Evolutionary conservation across 441 rosid species (phyloP), one percentile per base, ranked within the genome.

Genomic region (Biscutella auriculata): DNA sequence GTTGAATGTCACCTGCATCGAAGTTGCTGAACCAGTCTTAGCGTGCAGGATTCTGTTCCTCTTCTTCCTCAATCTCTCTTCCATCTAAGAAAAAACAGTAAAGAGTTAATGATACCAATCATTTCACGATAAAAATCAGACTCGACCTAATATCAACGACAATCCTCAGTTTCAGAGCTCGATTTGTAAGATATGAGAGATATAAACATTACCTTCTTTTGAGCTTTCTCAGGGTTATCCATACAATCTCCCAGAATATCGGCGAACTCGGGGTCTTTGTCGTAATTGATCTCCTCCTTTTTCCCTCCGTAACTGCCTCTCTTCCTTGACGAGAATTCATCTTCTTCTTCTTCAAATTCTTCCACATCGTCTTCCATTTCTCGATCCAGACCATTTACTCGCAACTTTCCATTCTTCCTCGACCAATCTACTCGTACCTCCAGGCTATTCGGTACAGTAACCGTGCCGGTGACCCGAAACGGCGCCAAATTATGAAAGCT

Each of bases 191-290:
- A 13, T 14, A 57, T 9, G 7, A 57, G 16, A 59, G 35, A 16
- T 15, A 0, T 13, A 2, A 10, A 46, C 9, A 25, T 33, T 46
- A 84, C 98, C 77, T 78, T 88, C 37, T 80, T 72, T 15, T 43
- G 84, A 47, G 95, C 98, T 68, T 80, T 82, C 54, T 80, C 64
- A 15, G 94, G 98, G 56, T 88, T 83, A 65, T 81, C 84, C 3
- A 88, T 73, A 68, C 80, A 76, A 65, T 67, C 76, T 13, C 95
- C 95, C 0, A 92, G 69, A 69, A 92, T 88, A 19, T 88, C 94
- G 16, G 95, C 94, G 48, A 84, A 84, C 59, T 88, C 95, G 3
- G 95, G 96, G 65, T 84, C 91, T 63, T 69, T 84, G 48, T 88
- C 98, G 55, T 76, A 85, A 44, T 80, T 73, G 17, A 59, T 73